Percentiles rank a stretch among this genome's conserved stretches.
These are phyloP conservation scores for Apiospora marii DNA, from an alignment of 2,329 filamentous ascomycete genomes.

Conservation along the genomic window DNA sequence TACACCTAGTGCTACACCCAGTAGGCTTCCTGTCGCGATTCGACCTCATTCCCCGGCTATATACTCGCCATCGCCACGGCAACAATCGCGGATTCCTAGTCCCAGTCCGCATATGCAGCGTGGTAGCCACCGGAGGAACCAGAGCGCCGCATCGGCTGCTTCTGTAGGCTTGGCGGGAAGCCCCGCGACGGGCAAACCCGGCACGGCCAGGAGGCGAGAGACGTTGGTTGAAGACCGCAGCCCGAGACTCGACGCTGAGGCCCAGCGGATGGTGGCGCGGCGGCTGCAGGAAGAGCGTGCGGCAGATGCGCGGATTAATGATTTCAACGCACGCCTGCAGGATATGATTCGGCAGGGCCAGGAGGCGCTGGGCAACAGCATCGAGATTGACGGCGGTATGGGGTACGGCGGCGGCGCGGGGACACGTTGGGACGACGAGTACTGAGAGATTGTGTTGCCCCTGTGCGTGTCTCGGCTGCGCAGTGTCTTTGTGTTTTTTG, in stretches of 20 bases:
- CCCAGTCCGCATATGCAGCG: slow-evolving; percentile 36
- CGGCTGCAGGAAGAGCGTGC: slow-evolving; percentile 77
- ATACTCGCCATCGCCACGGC: slow-evolving; percentile 32
- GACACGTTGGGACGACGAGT: slow-evolving; percentile 52
- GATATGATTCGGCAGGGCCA: slow-evolving; percentile 90
- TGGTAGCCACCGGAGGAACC: slow-evolving; percentile 52
- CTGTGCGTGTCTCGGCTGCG: not conserved
- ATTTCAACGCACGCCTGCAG: slow-evolving; percentile 80
- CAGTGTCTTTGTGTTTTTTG: not conserved
- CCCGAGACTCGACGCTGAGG: slow-evolving; percentile 68
- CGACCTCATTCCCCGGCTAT: slow-evolving; percentile 38
- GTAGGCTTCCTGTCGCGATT: slow-evolving; percentile 52
- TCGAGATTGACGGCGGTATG: slow-evolving; percentile 65
- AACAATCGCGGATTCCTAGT: slow-evolving; percentile 39
- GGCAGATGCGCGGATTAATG: slow-evolving; percentile 79
- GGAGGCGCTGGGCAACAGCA: slow-evolving; percentile 80
- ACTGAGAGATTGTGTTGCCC: not conserved
- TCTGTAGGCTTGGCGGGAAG: slow-evolving; percentile 40
- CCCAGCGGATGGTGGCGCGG: slow-evolving; percentile 75
- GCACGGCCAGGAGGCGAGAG: slow-evolving; percentile 29
- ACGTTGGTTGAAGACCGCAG: slow-evolving; percentile 41
- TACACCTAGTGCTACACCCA: slow-evolving; percentile 39
- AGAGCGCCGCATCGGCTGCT: slow-evolving; percentile 54
- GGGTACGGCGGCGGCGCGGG: slow-evolving; percentile 29
- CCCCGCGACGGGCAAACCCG: slow-evolving; percentile 30